Evolutionary conservation across 2,329 filamentous ascomycete species (phyloP), one percentile per base, ranked within the genome.

Genomic region (Fusarium sacchari): DNA sequence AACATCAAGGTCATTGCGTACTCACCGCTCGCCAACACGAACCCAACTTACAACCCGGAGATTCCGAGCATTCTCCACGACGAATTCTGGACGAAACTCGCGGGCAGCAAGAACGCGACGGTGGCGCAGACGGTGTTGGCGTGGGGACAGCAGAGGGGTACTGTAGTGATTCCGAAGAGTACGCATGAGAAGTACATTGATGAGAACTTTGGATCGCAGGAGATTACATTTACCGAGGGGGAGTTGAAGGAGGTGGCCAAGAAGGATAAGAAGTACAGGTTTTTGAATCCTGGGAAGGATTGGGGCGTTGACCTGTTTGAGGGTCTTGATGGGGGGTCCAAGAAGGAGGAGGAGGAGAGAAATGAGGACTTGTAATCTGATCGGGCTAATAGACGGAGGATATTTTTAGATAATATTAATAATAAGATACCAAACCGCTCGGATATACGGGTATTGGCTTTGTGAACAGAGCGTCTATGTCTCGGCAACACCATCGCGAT

Each of bases 271-370:
- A 83, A 80, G 74, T 66, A 76, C 15, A 78, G 83, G 13, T 77
- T 84, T 56, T 83, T 79, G 24, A 79, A 84, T 64, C 84, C 84
- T 0, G 79, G 81, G 2, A 77, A 77, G 63, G 57, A 62, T 6
- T 86, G 84, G 84, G 83, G 83, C 0, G 74, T 84, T 11, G 76
- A 80, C 42, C 49, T 85, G 11, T 84, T 85, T 56, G 77, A 79
- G 7, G 83, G 83, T 15, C 60, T 85, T 20, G 83, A 85, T 65
- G 82, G 81, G 18, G 81, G 82, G 9, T 76, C 77, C 6, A 44
- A n/a, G 63, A 47, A 47, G 28, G 24, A 71, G 24, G 77, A 72
- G 24, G 55, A 60, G 2, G 39, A 42, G 18, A 47, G 64, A 14
- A 72, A 74, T 26, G 53, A 67, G 20, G 73, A 76, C 20, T 50